Evolutionary conservation across 352 stramenopile genomes (phyloP), one percentile per base, ranked within the genome.

Genomic region (Phytophthora brassicae): DNA sequence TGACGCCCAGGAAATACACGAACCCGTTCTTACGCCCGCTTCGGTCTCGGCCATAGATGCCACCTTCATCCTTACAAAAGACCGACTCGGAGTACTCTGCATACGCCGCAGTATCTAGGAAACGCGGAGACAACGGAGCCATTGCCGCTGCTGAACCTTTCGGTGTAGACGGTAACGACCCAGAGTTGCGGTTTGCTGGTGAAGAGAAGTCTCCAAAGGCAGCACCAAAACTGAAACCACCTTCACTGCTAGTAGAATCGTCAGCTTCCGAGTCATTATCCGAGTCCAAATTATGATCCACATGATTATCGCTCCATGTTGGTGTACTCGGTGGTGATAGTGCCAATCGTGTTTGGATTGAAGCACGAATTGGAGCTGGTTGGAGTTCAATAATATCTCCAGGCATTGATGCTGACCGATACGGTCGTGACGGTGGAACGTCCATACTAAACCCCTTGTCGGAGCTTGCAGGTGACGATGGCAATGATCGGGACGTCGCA

Each of bases 1-100:
- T 98, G 38, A 98, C 80, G 22, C 92, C 90, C 41, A 95, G 64
- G 73, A 95, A 97, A 60, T 97, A 97, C 29, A 97, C 79, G 16
- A 81, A 87, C 3, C 84, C 84, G 60, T 89, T 92, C 74, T 89
- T 88, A 41, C 74, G 72, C 5, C 81, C 79, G 44, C 79, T 53
- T 14, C 71, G 72, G 22, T 87, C 79, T 36, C 80, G 75, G 6
- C 81, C 84, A 49, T 75, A 88, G 51, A 93, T 87, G 23, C 84
- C 84, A 26, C 84, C 84, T 17, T 89, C 72, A 45, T 93, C 80
- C 41, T 84, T 79, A 66, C 80, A 88, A 47, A 93, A 93, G 9
- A 89, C 66, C 5, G 81, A 91, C 52, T 89, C 73, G 7, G 78
- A 80, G 48, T 79, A 79, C 16, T 68, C 72, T 0, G 64, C 66